Base-by-base conservation (phyloP, 2,329 filamentous ascomycete genomes). In the Botryotinia narcissicola region DNA sequence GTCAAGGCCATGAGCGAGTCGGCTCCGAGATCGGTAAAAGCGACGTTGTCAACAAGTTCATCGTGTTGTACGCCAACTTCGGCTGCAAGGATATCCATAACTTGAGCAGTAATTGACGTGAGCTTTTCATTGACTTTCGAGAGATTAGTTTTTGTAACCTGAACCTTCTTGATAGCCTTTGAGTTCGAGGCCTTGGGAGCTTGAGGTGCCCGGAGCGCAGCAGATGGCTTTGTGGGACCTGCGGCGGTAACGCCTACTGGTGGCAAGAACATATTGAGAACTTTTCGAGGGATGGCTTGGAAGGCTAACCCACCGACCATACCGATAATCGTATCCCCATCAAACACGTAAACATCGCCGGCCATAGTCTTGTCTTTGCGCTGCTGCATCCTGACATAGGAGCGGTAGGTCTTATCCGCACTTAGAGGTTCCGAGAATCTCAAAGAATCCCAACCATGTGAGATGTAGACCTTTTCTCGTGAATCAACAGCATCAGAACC, bases 1-100 rank as follows among this genome's bases (percentile, higher is more conserved):
- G 87, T 88, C 35, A 91, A 81, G 1, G 87, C 85, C 83, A 90
- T 87, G n/a, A 91, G 83, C 1, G 88, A 90, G 78, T 91, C 71
- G 18, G 89, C 84, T 74, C 87, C 88, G 10, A 87, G 84, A 78
- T 90, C 88, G 73, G 86, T 85, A 10, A 87, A 86, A 57, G 90
- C 81, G 54, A 90, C 87, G 48, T 86, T 84, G 78, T 89, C 82
- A 40, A 87, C 84, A 79, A 78, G 37, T 84, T 82, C 1, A 48
- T 86, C 86, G 25, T 85, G 81, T 22, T 82, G 82, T 51, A 88
- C 83, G 74, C 87, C 87, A 12, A 87, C 84, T 78, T 90, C 88
- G 74, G 86, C 85, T 6, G 87, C 86, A 51, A 89, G 81, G 57
- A 89, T 86, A 74, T 92, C 83, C 81, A 92, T 73, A 16, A 81